Percentiles rank a stretch among this genome's conserved stretches.
phyloP scores from a whole-genome alignment of 1,284 basidiomycete species.

The Agaricales sp. region DNA sequence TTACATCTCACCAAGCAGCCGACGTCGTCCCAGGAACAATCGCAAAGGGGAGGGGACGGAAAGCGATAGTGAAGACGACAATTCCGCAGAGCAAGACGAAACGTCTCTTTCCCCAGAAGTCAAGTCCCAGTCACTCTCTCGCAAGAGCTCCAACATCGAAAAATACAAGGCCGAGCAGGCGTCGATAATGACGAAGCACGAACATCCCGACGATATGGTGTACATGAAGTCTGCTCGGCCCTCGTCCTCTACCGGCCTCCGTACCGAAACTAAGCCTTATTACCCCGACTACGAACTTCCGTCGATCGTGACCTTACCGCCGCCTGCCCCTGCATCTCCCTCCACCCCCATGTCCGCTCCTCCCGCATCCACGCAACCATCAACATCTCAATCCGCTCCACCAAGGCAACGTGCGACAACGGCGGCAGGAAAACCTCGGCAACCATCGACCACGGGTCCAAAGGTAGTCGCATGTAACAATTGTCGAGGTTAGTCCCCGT shows the following conservation, averaged over 20 bases:
- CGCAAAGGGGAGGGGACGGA: conserved; percentile 44
- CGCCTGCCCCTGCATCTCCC: conserved; percentile 38
- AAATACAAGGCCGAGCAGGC: conserved; percentile 19
- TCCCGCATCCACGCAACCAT: not conserved
- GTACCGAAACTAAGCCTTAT: not conserved
- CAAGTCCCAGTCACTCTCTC: conserved; percentile 43
- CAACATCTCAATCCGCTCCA: not conserved
- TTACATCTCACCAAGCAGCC: conserved; percentile 61
- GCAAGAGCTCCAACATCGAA: conserved; percentile 51
- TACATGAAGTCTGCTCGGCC: conserved; percentile 7
- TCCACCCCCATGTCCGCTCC: conserved; percentile 44
- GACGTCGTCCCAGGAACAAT: conserved; percentile 45
- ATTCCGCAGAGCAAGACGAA: conserved; percentile 50
- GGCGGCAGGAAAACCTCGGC: conserved; percentile 25
- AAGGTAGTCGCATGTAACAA: conserved; percentile 79
- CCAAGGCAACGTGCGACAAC: not conserved
- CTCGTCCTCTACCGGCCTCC: not conserved
- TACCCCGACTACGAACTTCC: conserved; percentile 57
- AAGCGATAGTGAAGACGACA: conserved; percentile 54
- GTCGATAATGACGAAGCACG: conserved; percentile 15
- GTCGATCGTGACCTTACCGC: conserved; percentile 56
- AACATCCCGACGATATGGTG: conserved; percentile 15
- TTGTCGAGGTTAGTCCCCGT: conserved; percentile 53
- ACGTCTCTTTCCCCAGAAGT: conserved; percentile 58
- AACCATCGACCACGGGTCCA: conserved; percentile 58